Evolutionary conservation across 768 basidiomycete genomes (phyloP), one percentile per base, ranked within the genome.

Genomic region (Lentinula raphanica): DNA sequence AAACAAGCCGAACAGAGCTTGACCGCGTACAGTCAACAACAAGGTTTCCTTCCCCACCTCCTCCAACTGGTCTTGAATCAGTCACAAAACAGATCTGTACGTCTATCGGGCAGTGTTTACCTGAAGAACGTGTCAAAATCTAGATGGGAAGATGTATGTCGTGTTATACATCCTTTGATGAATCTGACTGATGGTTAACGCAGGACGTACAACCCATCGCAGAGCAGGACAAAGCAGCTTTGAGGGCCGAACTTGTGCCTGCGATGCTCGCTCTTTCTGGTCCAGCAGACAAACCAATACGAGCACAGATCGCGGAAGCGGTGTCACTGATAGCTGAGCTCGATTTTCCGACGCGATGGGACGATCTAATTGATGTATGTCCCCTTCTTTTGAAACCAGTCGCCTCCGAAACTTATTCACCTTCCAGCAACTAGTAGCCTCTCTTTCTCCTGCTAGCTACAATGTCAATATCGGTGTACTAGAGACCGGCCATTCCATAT

Each of bases 401-500:
- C 48, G 17, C 59, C 25, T 57, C 9, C 23, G 38, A 25, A 48
- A 5, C 36, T 40, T 49, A 50, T 25, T 59, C n/a, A 17, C 40
- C 31, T 50, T 49, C 35, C 64, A 97, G 94, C 92, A 94, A 90
- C 85, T 99, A 45, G 90, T 96, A 19, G 69, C 73, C 19, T 93
- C 91, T 35, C 80, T 98, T 13, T 93, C 92, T 2, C 74, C 77
- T 3, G 82, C 87, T 2, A 86, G 96, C 64, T 95, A 92, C 67
- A 85, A 86, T 59, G 70, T 91, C 62, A 98, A 97, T 70, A 77
- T 95, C 23, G 92, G 90, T 49, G 91, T 99, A 8, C 80, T 99
- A 44, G 85, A 97, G 67, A 94, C 94, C 0, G 94, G 94, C 0
- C 97, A 98, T 69, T 95, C 93, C 38, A 98, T 99, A 66, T 98